Evolutionary conservation across 2,329 filamentous ascomycete genomes (phyloP).

Genomic region (Aurifilum marmelostoma): DNA sequence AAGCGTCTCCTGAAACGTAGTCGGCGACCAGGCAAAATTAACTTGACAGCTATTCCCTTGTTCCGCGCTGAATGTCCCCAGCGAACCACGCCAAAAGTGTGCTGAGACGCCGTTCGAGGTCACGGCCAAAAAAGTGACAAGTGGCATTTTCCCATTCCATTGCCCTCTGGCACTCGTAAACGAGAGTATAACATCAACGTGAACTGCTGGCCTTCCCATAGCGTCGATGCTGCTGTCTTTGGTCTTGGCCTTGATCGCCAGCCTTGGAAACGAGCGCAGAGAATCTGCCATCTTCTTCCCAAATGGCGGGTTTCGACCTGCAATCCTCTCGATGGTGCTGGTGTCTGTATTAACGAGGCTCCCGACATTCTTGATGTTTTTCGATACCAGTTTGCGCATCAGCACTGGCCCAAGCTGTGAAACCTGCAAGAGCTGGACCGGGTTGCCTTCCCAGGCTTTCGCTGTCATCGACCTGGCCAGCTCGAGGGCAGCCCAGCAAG

Average conservation of each 20-base stretch:
- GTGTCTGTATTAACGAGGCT: conserved; percentile 69
- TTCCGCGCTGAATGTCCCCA: conserved; percentile 64
- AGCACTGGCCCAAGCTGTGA: conserved; percentile 74
- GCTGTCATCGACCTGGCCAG: conserved; percentile 77
- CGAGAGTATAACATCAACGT: conserved; percentile 68
- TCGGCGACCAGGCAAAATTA: conserved; percentile 60
- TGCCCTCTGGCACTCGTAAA: conserved; percentile 68
- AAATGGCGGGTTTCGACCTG: conserved; percentile 82
- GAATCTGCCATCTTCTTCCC: conserved; percentile 70
- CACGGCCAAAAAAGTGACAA: conserved; percentile 75
- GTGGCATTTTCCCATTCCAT: conserved; percentile 68
- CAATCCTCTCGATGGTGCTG: conserved; percentile 73
- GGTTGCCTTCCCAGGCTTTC: conserved; percentile 78
- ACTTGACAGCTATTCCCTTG: conserved; percentile 56
- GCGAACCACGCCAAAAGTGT: conserved; percentile 69
- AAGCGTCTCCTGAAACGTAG: conserved; percentile 58
- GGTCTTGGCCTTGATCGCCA: conserved; percentile 43
- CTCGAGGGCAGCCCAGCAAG: conserved; percentile 72
- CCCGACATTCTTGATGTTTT: conserved; percentile 72
- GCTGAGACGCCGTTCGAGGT: conserved; percentile 69
- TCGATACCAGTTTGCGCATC: conserved; percentile 73
- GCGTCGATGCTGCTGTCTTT: background rate
- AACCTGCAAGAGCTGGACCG: conserved; percentile 81
- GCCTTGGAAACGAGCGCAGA: conserved; percentile 69
- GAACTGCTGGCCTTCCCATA: conserved; percentile 47